These are phyloP conservation scores for Thalassiosira mediterranea DNA, from an alignment of 352 stramenopile species.

Conservation along the genomic window DNA sequence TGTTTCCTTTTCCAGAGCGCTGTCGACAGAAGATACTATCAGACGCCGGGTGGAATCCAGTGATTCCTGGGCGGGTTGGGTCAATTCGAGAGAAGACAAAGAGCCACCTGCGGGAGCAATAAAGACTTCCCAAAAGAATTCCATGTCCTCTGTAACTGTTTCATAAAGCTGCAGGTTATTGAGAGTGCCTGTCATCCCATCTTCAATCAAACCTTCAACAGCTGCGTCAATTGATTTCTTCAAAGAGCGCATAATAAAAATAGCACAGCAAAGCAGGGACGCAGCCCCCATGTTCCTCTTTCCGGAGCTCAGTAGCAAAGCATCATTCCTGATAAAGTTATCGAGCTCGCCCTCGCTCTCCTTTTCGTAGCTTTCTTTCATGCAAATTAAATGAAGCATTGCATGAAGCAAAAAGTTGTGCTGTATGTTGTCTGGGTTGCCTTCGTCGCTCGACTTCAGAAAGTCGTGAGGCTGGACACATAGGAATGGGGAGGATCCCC, in stretches of 20 bases:
- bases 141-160: conserved; percentile 33
- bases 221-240: conserved; percentile 34
- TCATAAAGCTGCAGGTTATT: conserved; percentile 31
- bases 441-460: conserved; percentile 23
- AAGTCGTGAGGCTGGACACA: conserved; percentile 52
- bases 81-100: conserved; percentile 43
- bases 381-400: conserved; percentile 72
- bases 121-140: conserved; percentile 75
- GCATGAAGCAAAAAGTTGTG: conserved; percentile 70
- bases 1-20: conserved; percentile 11
- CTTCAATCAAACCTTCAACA: conserved; percentile 49
- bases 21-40: conserved; percentile 33
- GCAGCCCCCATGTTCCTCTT: conserved; percentile 57
- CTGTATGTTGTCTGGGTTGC: conserved; percentile 3
- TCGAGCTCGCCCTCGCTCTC: conserved; percentile 38
- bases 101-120: conserved; percentile 52
- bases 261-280: conserved; percentile 61
- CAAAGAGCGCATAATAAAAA: conserved; percentile 66
- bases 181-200: conserved; percentile 45
- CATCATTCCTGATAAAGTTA: conserved; percentile 60
- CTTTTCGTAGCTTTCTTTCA: conserved; percentile 65
- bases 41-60: conserved; percentile 34
- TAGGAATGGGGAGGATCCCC: conserved; percentile 62
- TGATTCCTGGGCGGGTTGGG: conserved; percentile 46
- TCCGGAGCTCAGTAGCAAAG: conserved; percentile 54